Conservation (phyloP, 2,329 filamentous ascomycete genomes). For the Gaeumannomyces sp. region DNA sequence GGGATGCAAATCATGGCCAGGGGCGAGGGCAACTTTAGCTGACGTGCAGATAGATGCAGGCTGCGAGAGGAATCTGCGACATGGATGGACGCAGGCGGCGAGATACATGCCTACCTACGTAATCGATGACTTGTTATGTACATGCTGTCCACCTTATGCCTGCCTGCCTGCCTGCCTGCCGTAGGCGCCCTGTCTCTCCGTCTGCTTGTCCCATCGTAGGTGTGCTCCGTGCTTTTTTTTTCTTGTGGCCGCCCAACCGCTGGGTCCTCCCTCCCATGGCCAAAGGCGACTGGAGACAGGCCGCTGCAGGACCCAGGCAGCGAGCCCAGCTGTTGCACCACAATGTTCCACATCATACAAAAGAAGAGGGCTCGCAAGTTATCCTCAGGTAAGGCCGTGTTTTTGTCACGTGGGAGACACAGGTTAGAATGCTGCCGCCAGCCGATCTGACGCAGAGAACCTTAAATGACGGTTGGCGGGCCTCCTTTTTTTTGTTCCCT, state of each 20-base stretch:
- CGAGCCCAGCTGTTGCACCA: not conserved
- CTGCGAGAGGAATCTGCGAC: not conserved
- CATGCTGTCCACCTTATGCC: not conserved
- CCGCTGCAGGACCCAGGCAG: not conserved
- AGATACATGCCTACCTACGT: not conserved
- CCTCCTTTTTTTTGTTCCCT: not conserved
- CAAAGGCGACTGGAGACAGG: not conserved
- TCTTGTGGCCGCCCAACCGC: not conserved
- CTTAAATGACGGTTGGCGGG: not conserved
- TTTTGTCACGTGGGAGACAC: slow-evolving; percentile 7
- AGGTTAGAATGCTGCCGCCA: slow-evolving; percentile 1
- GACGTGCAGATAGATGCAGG: not conserved
- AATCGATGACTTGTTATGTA: not conserved
- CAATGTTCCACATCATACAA: slow-evolving; percentile 3
- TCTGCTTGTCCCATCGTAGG: not conserved
- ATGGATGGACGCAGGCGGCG: not conserved
- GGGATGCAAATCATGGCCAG: not conserved
- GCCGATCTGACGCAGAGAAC: slow-evolving; percentile 4
- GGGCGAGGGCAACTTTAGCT: not conserved
- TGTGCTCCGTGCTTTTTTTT: not conserved
- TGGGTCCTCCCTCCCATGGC: not conserved
- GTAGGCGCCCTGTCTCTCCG: not conserved
- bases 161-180: too few relatives aligned
- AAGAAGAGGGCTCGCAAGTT: not conserved
- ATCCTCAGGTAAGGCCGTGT: not conserved